Conservation (phyloP, 202 grass and related monocot species). For the Setaria viridis region DNA sequence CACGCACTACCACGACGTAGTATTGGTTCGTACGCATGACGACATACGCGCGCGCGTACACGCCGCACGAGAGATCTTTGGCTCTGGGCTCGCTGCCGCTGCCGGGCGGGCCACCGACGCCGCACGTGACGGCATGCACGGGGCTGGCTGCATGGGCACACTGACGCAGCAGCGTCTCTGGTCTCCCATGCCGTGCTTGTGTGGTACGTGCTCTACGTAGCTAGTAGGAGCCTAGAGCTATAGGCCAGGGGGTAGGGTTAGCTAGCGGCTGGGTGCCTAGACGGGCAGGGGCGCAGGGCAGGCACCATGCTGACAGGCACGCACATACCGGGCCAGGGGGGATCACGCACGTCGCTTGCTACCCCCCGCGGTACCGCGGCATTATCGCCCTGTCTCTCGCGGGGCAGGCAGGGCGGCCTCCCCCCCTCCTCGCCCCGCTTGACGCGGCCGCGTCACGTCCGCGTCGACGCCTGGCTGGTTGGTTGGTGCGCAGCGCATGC, state of each 20-base stretch:
- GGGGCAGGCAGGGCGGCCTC: slow-evolving; percentile 22
- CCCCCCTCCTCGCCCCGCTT: no score
- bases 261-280: neutral
- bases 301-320: neutral
- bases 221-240: neutral
- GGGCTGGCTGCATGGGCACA: slow-evolving; percentile 8
- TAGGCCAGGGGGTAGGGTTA: neutral
- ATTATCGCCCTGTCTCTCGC: slow-evolving; percentile 38
- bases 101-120: neutral
- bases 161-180: neutral
- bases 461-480: slow-evolving; percentile 5
- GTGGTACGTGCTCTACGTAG: slow-evolving; percentile 1
- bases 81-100: no score
- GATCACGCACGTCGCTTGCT: slow-evolving; percentile 41
- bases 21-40: neutral
- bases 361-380: neutral
- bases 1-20: neutral
- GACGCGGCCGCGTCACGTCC: slow-evolving; percentile 32
- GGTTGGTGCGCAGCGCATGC: neutral
- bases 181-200: neutral
- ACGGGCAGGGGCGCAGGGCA: neutral
- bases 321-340: slow-evolving; percentile 16
- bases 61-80: no score
- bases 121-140: neutral
- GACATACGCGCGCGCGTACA: neutral